Base-by-base conservation (phyloP, 176 grass and related monocot species). In the Eleusine coracana region DNA sequence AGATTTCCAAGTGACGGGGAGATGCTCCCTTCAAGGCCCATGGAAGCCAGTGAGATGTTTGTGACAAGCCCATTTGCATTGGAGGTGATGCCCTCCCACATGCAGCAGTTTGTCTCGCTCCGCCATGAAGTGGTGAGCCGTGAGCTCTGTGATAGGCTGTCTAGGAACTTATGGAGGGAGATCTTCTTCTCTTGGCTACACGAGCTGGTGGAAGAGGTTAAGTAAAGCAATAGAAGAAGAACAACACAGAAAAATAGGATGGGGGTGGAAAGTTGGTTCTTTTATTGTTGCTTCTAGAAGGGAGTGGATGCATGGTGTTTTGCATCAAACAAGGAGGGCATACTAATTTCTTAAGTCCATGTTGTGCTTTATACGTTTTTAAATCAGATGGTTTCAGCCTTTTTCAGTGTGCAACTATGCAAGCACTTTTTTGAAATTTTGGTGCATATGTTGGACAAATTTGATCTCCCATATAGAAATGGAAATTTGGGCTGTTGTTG, bases 71-170 rank as follows among this genome's bases (percentile, higher is more conserved):
- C 36, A 18, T 83, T 34, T 3, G 10, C 34, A 14, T 77, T 21
- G 74, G 79, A 90, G 38, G 3, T 42, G 73, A 90, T 68, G 10
- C 88, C 88, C 12, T 80, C 76, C 88, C 84, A 90, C 6, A 1
- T 0, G 71, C 88, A 90, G 74, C 88, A 87, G 71, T 90, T 51
- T 10, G 78, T 61, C 59, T 18, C 52, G 21, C 46, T 78, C 76
- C 13, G 48, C 87, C 88, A 90, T 2, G 55, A 78, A 9, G 16
- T 28, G 18, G 42, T 13, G 8, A 89, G 76, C 36, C 83, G 38
- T 5, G 38, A 21, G 5, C 10, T 36, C 8, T 20, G 49, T 6
- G 76, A 85, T 59, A 89, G 87, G 8, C 64, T 68, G 4, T 29
- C 42, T 28, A 80, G 50, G 69, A 85, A 85, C 59, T 40, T 8